Base-by-base conservation (phyloP, 2,329 filamentous ascomycete species). In the Aspergillus sergii region DNA sequence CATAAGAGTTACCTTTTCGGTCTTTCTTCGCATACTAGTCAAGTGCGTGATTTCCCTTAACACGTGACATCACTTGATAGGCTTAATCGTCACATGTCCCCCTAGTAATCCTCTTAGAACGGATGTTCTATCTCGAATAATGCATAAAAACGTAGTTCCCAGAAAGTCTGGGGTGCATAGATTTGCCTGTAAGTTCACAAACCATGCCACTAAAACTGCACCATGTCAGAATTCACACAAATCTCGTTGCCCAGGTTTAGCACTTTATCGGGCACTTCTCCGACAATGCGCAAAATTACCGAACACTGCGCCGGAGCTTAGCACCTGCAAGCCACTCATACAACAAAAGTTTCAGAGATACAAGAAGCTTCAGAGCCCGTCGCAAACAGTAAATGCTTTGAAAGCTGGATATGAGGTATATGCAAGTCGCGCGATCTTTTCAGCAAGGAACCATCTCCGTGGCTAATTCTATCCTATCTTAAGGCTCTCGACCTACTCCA, bases 201-300 rank as follows among this genome's bases (percentile, higher is more conserved):
- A 51, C 3, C 12, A 39, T 51, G 1, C n/a, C n/a, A 28, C 7
- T 14, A 9, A 23, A 39, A 4, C 23, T 26, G 1, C 5, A 57
- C 28, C 19, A 39, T 34, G n/a, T 11, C 12, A 34, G 4, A 14
- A 58, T 26, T 28, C 39, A 54, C 32, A 39, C 48, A 11, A 28
- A 9, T 8, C 30, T 41, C 6, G 5, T 41, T 32, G 32, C 8
- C 23, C 54, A 82, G 80, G 80, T 64, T 69, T 80, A 66, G 76
- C 80, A 43, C 77, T 83, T 28, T 83, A 82, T 66, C 75, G 78
- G 68, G 77, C 79, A 48, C 79, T 83, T 57, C 75, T 83, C 57
- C 75, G 76, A 67, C 78, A 79, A 75, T 80, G 77, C 67, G 64
- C 69, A 43, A 70, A 69, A 63, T 64, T 79, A 54, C 68, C 72